Evolutionary conservation across 2,329 filamentous ascomycete genomes (phyloP), one percentile per base, ranked within the genome.

Genomic region (Akanthomyces muscarius): DNA sequence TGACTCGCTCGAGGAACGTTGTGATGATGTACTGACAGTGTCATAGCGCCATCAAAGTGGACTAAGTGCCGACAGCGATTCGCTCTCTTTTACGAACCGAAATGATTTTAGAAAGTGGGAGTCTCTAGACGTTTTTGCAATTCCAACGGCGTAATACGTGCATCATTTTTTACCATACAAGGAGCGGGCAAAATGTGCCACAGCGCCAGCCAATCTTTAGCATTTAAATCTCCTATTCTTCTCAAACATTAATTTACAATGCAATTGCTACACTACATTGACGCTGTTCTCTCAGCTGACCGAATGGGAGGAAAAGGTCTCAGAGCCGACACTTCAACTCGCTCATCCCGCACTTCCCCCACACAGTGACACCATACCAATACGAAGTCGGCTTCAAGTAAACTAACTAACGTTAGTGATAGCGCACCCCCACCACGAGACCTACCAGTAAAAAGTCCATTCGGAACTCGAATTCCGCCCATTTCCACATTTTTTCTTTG

Each of bases 21-120:
- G 1, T 69, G 57, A 38, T 50, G n/a, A 41, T 51, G n/a, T 36
- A 42, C 60, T 62, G 30, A 62, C 60, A n/a, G 21, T 10, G 8
- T 5, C 47, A 25, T 62, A 83, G 81, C 62, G 81, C 81, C 45
- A 83, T 83, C 70, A 84, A 83, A 66, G 76, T 78, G 28, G 81
- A 83, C 64, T 83, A 51, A 44, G 53, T 44, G 14, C n/a, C 58
- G 21, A 23, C 25, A 21, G 13, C 58, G 28, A 6, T 6, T 28
- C 25, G 25, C 38, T 47, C 25, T 47, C 18, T 28, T 54, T 61
- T 30, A 61, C 58, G 58, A 60, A 61, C 41, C 28, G 58, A 47
- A 28, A 61, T 38, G 58, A 61, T 47, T 1, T 54, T 41, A 51
- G 13, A 52, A 42, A 18, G 38, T 38, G 50, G 44, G 56, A 16